A percentile compares a stretch with the other conserved stretches of the same genome.
Conservation (phyloP, 1,284 basidiomycete species). For the Coriolopsis trogii region DNA sequence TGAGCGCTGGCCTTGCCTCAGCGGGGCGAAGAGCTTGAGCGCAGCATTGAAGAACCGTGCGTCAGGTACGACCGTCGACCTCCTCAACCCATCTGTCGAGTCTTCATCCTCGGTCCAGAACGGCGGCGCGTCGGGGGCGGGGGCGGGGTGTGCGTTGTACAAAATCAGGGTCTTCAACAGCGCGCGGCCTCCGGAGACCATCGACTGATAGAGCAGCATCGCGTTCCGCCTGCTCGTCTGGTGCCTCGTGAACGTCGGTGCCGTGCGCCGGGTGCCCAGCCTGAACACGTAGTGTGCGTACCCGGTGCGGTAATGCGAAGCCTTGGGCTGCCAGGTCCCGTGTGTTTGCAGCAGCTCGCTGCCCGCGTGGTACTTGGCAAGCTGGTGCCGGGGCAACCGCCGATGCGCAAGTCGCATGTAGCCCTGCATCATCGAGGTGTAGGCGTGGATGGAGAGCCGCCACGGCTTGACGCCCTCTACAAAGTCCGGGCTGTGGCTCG, state of each 20-base stretch:
- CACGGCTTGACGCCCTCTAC: constrained; percentile 47
- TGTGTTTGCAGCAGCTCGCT: constrained; percentile 10
- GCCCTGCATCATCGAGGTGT: constrained; percentile 70
- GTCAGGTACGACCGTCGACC: constrained; percentile 44
- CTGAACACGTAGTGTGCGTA: constrained; percentile 40
- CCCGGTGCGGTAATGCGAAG: constrained; percentile 32
- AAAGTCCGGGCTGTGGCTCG: constrained; percentile 46
- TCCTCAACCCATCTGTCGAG: neutral
- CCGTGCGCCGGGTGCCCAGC: neutral
- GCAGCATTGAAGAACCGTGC: constrained; percentile 69
- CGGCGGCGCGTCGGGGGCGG: neutral
- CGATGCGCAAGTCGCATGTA: constrained; percentile 55
- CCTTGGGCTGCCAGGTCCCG: constrained; percentile 21
- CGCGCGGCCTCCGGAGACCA: constrained; percentile 39
- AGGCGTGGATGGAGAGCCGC: constrained; percentile 66
- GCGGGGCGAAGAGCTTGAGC: constrained; percentile 48
- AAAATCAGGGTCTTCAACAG: constrained; percentile 27
- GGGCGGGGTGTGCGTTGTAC: neutral
- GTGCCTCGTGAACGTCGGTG: constrained; percentile 19
- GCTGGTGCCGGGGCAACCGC: constrained; percentile 21
- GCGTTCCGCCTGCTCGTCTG: constrained; percentile 33
- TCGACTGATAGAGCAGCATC: constrained; percentile 38
- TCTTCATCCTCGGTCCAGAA: neutral
- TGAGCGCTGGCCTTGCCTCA: constrained; percentile 29
- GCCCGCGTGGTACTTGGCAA: neutral